phyloP scores from a whole-genome alignment of 306 rosid species.

The Inga laurina region DNA sequence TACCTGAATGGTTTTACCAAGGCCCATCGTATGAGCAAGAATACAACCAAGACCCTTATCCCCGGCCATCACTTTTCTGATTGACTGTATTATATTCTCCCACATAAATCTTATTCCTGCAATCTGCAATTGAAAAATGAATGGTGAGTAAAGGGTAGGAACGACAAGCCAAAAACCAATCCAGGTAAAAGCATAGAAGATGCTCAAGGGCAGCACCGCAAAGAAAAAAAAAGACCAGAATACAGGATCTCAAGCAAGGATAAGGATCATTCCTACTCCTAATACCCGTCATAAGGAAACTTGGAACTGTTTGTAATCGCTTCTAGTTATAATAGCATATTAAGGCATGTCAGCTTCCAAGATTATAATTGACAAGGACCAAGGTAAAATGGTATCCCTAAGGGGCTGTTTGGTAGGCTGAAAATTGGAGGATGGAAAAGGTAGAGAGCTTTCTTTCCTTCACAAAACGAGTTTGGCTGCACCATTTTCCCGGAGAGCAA shows the following conservation, averaged over 20 bases:
- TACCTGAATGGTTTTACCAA: constrained; percentile 99
- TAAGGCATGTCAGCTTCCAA: constrained; percentile 16
- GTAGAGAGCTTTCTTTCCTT: neutral
- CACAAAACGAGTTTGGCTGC: neutral
- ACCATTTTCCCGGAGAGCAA: neutral
- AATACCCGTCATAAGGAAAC: neutral
- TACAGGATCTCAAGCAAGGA: neutral
- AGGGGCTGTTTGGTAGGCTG: neutral
- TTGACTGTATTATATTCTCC: constrained; percentile 95
- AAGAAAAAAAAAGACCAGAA: neutral
- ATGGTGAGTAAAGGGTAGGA: neutral
- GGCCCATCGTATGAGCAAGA: constrained; percentile 99
- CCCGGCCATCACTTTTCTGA: constrained; percentile 86
- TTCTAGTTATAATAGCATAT: neutral
- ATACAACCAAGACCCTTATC: constrained; percentile 99
- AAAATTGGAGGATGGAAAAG: neutral
- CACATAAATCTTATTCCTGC: constrained; percentile 93
- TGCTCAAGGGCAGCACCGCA: neutral
- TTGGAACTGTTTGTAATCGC: neutral
- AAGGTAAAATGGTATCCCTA: neutral
- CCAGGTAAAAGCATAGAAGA: neutral
- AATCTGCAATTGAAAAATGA: constrained; percentile 55
- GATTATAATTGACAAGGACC: neutral
- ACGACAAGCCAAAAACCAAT: constrained; percentile 4
- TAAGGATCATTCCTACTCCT: neutral